These are phyloP conservation scores for Debaryomyces castellii DNA, from an alignment of 805 yeast species.

Conservation along the genomic window DNA sequence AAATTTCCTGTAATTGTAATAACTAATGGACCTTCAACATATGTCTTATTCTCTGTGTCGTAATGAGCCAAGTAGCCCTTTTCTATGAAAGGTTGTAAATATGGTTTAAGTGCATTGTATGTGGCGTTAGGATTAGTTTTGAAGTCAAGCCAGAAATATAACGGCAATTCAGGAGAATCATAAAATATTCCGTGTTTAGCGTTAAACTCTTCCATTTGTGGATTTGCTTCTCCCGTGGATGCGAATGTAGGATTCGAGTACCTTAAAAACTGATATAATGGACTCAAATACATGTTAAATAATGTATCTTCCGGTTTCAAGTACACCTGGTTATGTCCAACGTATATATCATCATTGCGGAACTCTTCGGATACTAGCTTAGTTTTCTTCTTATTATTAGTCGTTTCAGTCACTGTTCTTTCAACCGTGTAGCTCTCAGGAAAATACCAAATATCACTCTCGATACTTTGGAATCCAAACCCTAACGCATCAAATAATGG, in stretches of 20 bases:
- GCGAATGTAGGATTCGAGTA: slow-evolving; percentile 41
- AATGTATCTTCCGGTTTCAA: slow-evolving; percentile 48
- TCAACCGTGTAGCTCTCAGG: slow-evolving; percentile 27
- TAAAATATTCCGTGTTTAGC: slow-evolving; percentile 33
- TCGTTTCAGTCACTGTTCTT: slow-evolving; percentile 25
- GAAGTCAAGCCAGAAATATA: slow-evolving; percentile 64
- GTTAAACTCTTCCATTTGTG: slow-evolving; percentile 12
- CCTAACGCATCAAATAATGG: slow-evolving; percentile 61
- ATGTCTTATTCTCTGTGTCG: slow-evolving; percentile 30
- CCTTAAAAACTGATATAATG: slow-evolving; percentile 48
- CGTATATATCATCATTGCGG: slow-evolving; percentile 43
- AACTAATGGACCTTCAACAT: slow-evolving; percentile 55
- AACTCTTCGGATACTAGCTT: slow-evolving; percentile 17
- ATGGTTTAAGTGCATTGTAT: slow-evolving; percentile 44
- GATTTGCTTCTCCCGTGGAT: slow-evolving; percentile 6
- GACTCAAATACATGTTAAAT: slow-evolving; percentile 50
- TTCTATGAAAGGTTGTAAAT: slow-evolving; percentile 48
- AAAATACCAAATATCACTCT: slow-evolving; percentile 65
- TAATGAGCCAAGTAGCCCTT: slow-evolving; percentile 51
- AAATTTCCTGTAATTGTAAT: slow-evolving; percentile 66
- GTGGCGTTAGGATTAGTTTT: slow-evolving; percentile 54
- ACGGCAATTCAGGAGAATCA: slow-evolving; percentile 49
- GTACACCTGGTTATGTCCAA: slow-evolving; percentile 59
- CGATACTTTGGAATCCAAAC: slow-evolving; percentile 57
- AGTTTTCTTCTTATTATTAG: slow-evolving; percentile 12